phyloP scores from a whole-genome alignment of 345 rosid genomes.

The Eucalyptus sp. region DNA sequence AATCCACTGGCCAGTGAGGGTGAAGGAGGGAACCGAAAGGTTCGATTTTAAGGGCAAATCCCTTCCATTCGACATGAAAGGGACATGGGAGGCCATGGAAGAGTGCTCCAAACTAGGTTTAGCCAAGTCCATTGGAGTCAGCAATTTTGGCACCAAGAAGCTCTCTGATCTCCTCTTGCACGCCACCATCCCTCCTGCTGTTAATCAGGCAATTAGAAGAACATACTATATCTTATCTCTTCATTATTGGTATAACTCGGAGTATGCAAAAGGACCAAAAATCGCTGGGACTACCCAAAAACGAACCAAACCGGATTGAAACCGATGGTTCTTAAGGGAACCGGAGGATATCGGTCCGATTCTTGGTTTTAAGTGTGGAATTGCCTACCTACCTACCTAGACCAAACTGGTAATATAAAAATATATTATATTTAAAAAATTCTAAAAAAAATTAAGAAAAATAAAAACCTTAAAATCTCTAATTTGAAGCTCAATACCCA shows the following conservation, averaged over 20 bases:
- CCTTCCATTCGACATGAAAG: neutral
- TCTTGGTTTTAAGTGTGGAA: too few relatives aligned
- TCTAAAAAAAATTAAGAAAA: too few relatives aligned
- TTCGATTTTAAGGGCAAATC: neutral
- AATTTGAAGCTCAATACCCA: too few relatives aligned
- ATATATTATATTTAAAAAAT: too few relatives aligned
- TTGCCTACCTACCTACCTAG: too few relatives aligned
- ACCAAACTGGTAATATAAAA: too few relatives aligned
- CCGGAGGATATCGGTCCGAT: fast-evolving
- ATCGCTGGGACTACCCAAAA: fast-evolving
- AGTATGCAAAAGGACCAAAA: too few relatives aligned
- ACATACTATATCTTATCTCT: neutral
- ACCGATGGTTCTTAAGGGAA: fast-evolving
- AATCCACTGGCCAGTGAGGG: constrained; percentile 23
- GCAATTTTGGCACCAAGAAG: constrained; percentile 10
- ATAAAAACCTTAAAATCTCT: too few relatives aligned
- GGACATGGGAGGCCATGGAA: constrained; percentile 19
- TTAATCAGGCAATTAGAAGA: constrained; percentile 1
- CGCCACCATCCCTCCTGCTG: constrained; percentile 7
- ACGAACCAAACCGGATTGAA: fast-evolving
- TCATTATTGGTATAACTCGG: neutral
- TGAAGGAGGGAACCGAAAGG: neutral
- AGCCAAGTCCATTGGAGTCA: constrained; percentile 11
- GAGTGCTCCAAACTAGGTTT: constrained; percentile 8
- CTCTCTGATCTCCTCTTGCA: neutral